Evolutionary conservation across 441 rosid genomes (phyloP).

Genomic region (Pelargonium citronellum): DNA sequence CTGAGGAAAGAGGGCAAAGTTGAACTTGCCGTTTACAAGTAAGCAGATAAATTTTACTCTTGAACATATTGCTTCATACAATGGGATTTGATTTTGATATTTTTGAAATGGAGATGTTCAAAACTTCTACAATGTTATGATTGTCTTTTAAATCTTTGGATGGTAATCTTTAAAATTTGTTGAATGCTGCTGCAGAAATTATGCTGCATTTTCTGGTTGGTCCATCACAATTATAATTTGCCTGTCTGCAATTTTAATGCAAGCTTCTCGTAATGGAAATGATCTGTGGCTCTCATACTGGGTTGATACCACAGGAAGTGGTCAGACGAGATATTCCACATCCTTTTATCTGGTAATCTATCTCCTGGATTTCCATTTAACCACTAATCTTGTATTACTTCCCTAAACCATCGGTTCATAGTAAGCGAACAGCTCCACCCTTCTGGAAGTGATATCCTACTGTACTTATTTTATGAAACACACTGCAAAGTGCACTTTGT

Average conservation of each 20-base stretch:
- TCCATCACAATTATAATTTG: conserved; percentile 54
- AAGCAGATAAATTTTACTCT: conserved; percentile 23
- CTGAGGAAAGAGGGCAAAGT: conserved; percentile 81
- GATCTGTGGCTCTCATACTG: conserved; percentile 95
- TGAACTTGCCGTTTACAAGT: conserved; percentile 77
- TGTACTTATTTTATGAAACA: too few species aligned
- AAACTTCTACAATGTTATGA: conserved; percentile 3
- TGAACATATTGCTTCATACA: conserved; percentile 3
- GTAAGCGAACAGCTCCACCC: too few species aligned
- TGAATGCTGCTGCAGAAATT: conserved; percentile 47
- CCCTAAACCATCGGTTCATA: neutral
- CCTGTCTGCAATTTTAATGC: conserved; percentile 84
- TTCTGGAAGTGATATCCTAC: too few species aligned
- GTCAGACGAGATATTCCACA: conserved; percentile 43
- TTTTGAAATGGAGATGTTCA: conserved; percentile 11
- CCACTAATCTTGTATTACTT: neutral
- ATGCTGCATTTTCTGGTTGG: conserved; percentile 79
- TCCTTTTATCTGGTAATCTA: conserved; percentile 74
- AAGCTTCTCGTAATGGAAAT: conserved; percentile 92
- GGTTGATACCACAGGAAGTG: conserved; percentile 66
- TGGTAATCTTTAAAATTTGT: conserved; percentile 15
- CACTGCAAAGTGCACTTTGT: too few species aligned
- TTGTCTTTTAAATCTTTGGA: neutral
- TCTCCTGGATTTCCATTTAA: conserved; percentile 9
- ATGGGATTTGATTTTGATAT: neutral